Evolutionary conservation across 495 filamentous ascomycete genomes (phyloP), one percentile per base, ranked within the genome.

Genomic region (Talaromyces liani): DNA sequence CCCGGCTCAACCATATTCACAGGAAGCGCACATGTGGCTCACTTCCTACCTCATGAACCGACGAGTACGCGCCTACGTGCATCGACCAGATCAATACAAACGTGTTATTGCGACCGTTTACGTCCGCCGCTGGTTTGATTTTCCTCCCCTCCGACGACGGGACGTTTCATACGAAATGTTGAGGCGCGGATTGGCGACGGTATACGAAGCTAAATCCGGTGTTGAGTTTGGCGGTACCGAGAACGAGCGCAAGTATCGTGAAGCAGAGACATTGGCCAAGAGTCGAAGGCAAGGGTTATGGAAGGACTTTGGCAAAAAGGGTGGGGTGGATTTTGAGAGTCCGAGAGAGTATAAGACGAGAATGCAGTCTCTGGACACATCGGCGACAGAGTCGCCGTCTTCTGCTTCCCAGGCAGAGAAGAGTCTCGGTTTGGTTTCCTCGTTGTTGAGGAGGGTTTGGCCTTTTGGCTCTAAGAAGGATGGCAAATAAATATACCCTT

Each of bases 101-200:
- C 86, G 94, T 18, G 87, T 94, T 10, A 93, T 98, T 2, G 91
- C 88, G 9, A 92, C 88, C 9, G 94, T 93, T 8, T 91, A 81
- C 69, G 87, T 97, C 36, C 82, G 92, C 61, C 75, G 79, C 63
- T 79, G 80, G 29, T 71, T 86, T 22, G 79, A 85, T 62, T 85
- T 84, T 64, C 78, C 77, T 6, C 78, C 78, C 60, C 73, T 89
- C 24, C 71, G 85, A 18, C 84, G 85, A 58, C 82, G 84, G 59
- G 93, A 98, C 73, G 91, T 98, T 6, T 91, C 93, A 2, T 79
- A 91, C 64, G 89, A 94, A 72, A 93, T 98, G 92, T 71, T 98
- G 65, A 87, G 82, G 74, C 80, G 74, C 27, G 94, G 94, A 2
- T 72, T 94, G 66, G 95, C 93, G 18, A 93, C 89, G 0, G 87